Conservation (phyloP, 2,329 filamentous ascomycete species). For the Aspergillus calidoustus region DNA sequence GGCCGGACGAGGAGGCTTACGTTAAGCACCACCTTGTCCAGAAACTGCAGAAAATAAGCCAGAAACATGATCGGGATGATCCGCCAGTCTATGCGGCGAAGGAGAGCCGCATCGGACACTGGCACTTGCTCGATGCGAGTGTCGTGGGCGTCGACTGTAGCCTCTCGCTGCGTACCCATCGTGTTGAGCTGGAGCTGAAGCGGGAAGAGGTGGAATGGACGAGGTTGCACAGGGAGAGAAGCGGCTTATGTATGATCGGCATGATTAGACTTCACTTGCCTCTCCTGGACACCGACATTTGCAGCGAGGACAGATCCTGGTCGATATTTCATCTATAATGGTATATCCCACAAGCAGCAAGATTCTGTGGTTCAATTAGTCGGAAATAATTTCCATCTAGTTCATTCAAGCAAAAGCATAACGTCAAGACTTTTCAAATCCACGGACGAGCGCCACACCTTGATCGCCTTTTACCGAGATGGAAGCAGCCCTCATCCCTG, state of each 20-base stretch:
- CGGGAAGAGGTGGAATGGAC: neutral
- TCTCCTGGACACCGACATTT: neutral
- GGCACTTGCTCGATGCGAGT: no score
- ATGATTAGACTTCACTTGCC: neutral
- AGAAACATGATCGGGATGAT: constrained; percentile 66
- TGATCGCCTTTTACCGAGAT: no score
- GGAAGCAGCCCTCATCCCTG: no score
- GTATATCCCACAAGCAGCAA: no score
- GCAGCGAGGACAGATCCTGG: neutral
- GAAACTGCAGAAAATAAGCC: constrained; percentile 65
- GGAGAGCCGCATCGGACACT: constrained; percentile 46
- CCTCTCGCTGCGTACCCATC: neutral
- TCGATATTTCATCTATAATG: neutral
- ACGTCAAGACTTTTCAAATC: no score
- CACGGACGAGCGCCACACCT: no score
- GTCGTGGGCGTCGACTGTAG: neutral
- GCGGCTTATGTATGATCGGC: neutral
- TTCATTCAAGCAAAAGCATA: no score
- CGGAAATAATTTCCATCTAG: no score
- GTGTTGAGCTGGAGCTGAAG: neutral
- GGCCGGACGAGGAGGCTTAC: constrained; percentile 36
- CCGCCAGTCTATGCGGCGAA: constrained; percentile 61
- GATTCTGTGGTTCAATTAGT: no score
- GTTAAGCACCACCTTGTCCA: constrained; percentile 68
- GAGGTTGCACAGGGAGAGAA: neutral